Evolutionary conservation across 345 rosid genomes (phyloP).

Genomic region (Lepidium africanum): DNA sequence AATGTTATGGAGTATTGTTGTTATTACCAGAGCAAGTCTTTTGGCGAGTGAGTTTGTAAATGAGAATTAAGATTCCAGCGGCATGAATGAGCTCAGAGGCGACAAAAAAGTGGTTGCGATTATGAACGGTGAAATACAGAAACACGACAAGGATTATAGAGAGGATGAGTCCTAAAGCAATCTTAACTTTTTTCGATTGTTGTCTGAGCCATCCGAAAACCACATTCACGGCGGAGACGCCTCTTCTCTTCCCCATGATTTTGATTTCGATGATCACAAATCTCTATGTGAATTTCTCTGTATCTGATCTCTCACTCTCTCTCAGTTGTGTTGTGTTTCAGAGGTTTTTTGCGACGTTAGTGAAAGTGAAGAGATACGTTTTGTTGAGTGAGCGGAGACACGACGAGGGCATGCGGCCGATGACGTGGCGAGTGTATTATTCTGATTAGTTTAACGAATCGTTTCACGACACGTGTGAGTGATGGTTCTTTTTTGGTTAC

Average conservation of each 20-base stretch:
- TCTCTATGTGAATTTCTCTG: not conserved
- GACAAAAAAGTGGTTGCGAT: conserved; percentile 43
- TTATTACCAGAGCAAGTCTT: conserved; percentile 57
- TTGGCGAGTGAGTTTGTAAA: conserved; percentile 56
- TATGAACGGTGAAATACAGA: conserved; percentile 28
- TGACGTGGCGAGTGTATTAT: conserved; percentile 24
- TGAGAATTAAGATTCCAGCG: conserved; percentile 53
- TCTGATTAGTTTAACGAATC: conserved; percentile 7
- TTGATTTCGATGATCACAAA: conserved; percentile 1
- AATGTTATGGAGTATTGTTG: not conserved
- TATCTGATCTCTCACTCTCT: not conserved
- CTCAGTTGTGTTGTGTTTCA: not conserved
- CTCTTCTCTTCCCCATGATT: conserved; percentile 54
- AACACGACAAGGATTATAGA: conserved; percentile 30
- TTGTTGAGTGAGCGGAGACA: conserved; percentile 30
- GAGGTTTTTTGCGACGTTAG: conserved; percentile 20
- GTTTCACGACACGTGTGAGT: not conserved
- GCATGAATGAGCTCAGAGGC: conserved; percentile 61
- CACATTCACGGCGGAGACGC: conserved; percentile 32
- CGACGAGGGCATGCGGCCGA: conserved; percentile 43
- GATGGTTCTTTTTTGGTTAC: not conserved
- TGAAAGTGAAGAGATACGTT: conserved; percentile 21
- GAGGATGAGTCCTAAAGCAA: conserved; percentile 22
- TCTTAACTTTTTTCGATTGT: conserved; percentile 48
- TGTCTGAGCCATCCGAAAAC: conserved; percentile 39